These are phyloP conservation scores for Pyrenophora teres DNA, from an alignment of 2,329 filamentous ascomycete genomes.

Conservation along the genomic window DNA sequence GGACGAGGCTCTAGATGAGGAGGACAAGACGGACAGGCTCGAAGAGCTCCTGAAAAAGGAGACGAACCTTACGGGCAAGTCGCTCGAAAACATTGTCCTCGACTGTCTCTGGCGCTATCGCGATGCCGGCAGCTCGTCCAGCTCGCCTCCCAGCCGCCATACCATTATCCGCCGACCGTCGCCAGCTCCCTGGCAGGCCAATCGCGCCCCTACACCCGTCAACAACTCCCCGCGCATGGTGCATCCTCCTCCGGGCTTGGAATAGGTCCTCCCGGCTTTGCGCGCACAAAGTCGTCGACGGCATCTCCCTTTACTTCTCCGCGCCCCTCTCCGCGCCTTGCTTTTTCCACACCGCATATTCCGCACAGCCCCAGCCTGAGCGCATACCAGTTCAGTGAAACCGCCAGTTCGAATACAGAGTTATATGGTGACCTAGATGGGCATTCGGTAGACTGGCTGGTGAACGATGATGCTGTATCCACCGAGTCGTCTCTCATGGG, in stretches of 20 bases:
- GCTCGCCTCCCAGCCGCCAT: slow-evolving; percentile 83
- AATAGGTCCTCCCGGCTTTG: slow-evolving; percentile 73
- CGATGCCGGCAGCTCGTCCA: slow-evolving; percentile 63
- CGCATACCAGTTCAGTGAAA: slow-evolving; percentile 91
- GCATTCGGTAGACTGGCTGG: slow-evolving; percentile 96
- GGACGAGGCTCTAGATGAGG: slow-evolving; percentile 81
- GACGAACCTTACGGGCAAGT: slow-evolving; percentile 73
- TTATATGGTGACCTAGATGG: slow-evolving; percentile 89
- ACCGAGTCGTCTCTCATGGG: slow-evolving; percentile 75
- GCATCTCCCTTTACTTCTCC: slow-evolving; percentile 94
- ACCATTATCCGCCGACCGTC: slow-evolving; percentile 89
- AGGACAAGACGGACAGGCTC: slow-evolving; percentile 91
- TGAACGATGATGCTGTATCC: slow-evolving; percentile 81
- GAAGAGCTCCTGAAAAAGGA: slow-evolving; percentile 83
- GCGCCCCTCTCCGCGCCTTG: slow-evolving; percentile 86
- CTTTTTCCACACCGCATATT: slow-evolving; percentile 85
- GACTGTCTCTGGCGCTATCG: slow-evolving; percentile 89
- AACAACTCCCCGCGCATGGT: slow-evolving; percentile 80
- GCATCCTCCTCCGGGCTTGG: slow-evolving; percentile 78
- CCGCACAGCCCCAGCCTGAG: slow-evolving; percentile 93
- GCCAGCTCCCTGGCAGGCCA: slow-evolving; percentile 87
- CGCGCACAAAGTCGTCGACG: slow-evolving; percentile 71
- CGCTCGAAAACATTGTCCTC: slow-evolving; percentile 86
- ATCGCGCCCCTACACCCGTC: slow-evolving; percentile 74
- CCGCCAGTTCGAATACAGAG: slow-evolving; percentile 73